These are phyloP conservation scores for Ustilago bromivora DNA, from an alignment of 1,284 basidiomycete species.

Conservation along the genomic window DNA sequence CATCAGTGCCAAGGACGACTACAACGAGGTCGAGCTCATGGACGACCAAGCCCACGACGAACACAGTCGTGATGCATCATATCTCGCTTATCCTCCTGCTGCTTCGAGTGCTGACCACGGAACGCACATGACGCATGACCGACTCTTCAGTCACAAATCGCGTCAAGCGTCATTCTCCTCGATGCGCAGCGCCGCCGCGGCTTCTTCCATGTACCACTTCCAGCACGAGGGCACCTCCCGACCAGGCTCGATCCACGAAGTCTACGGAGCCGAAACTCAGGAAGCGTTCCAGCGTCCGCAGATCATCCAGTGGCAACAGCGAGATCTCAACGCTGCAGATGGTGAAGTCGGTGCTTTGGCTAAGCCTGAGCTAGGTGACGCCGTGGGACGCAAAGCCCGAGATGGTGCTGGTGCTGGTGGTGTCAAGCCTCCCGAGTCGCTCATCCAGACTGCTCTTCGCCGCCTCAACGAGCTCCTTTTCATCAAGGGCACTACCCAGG, in stretches of 20 bases:
- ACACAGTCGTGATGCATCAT: not conserved
- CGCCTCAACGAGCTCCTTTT: conserved; percentile 45
- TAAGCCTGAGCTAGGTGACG: conserved; percentile 48
- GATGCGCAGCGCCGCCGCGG: conserved; percentile 17
- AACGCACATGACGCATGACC: conserved; percentile 22
- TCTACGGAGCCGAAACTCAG: conserved; percentile 33
- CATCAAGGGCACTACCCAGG: conserved; percentile 47
- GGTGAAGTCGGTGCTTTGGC: conserved; percentile 53
- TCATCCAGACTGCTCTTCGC: conserved; percentile 24
- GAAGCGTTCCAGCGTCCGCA: conserved; percentile 45
- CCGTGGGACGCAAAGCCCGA: conserved; percentile 41
- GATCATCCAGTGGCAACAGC: conserved; percentile 60
- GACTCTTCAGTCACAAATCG: conserved; percentile 7
- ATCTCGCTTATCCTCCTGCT: conserved; percentile 7
- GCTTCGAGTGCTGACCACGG: conserved; percentile 22
- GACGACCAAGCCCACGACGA: not conserved
- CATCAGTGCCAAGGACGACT: conserved; percentile 12
- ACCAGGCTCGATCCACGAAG: conserved; percentile 27
- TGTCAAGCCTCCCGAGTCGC: conserved; percentile 41
- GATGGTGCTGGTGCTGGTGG: conserved; percentile 25
- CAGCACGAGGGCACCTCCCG: conserved; percentile 52
- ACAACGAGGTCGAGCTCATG: conserved; percentile 38
- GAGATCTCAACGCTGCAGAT: conserved; percentile 45
- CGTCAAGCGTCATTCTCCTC: conserved; percentile 28
- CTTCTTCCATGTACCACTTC: conserved; percentile 30